Evolutionary conservation across 2,329 filamentous ascomycete species (phyloP), one percentile per base, ranked within the genome.

Genomic region (Diaporthe sp.): DNA sequence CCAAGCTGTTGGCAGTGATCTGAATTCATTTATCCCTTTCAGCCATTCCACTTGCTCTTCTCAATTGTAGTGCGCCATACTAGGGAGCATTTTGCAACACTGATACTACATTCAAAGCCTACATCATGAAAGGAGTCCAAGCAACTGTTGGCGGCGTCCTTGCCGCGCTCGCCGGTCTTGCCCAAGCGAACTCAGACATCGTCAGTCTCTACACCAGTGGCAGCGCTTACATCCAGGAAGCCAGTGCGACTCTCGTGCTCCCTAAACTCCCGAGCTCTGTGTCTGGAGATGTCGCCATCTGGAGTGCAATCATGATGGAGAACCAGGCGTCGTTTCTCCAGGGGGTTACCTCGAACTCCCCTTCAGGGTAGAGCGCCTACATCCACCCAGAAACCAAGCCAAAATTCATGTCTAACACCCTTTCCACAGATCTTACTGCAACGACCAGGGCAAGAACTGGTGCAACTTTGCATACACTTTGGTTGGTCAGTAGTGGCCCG

Each of bases 151-250:
- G 42, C 9, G 2, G n/a, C 58, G 28, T 13, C 28, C 44, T 67
- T 3, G 61, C 61, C 28, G 28, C 61, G 4, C 61, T 67, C 44
- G 42, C 31, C 25, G 44, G 61, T 2, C 44, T 49, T 12, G 61
- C 61, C 12, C 61, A 67, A 37, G 61, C 61, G 4, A 67, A 67
- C 28, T 67, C 61, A 6, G 61, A 67, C 19, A 67, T 67, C 4
- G 61, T 67, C 61, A 49, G 42, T 28, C 61, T 67, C 19, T 67
- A 49, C 61, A 67, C 61, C 42, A 67, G 28, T 17, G 61, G 61
- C 28, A 51, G 19, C 61, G 44, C 61, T 10, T 67, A 67, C 44
- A 67, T 67, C 61, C 31, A 28, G 17, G 61, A 67, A n/a, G 61
- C 61, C 3, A 67, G 61, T 31, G 61, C 61, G 4, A 67, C 61